Base-by-base conservation (phyloP, 768 basidiomycete species). In the Termitomyces sp. region DNA sequence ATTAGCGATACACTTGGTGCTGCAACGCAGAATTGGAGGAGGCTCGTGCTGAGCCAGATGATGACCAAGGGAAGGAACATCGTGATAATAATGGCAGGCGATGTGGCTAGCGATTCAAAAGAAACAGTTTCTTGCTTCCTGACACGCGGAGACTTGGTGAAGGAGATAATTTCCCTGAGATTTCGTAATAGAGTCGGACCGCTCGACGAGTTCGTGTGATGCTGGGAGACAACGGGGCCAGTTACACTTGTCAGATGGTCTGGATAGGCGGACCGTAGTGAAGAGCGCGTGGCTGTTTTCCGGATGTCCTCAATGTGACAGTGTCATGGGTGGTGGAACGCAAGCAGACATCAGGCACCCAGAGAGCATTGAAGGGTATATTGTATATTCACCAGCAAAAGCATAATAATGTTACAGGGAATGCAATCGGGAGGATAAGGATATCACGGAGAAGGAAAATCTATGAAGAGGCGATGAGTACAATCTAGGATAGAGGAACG, bases 1-100 rank as follows among this genome's bases (percentile, higher is more conserved):
- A 71, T 61, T 26, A 74, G 60, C n/a, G 73, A 71, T 26, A 77
- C 74, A 4, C 58, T 65, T 17, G 76, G 77, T 17, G 72, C 77
- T n/a, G 71, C 74, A 3, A 55, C 48, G 45, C 59, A 60, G 17
- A 54, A 43, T 5, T 53, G 50, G 21, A 59, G 48, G 53, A 63
- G 26, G 41, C 49, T 55, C 14, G 58, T 45, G 30, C 26, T 26
- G 21, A 60, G 47, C 24, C 45, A 58, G 35, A 59, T 2, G 34
- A 60, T 32, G n/a, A 55, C 24, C 11, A 59, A 8, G 24, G 38
- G 41, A 26, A 51, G 44, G 35, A 52, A 44, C 62, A 63, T 61
- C 40, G 15, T 44, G 28, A 28, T 51, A 5, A 28, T 14, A 8
- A 51, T 28, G 26, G 12, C 40, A 19, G 19, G 9, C 8, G 8